Evolutionary conservation across 23 red algal genomes (phyloP).

Genomic region (Gracilaria domingensis): DNA sequence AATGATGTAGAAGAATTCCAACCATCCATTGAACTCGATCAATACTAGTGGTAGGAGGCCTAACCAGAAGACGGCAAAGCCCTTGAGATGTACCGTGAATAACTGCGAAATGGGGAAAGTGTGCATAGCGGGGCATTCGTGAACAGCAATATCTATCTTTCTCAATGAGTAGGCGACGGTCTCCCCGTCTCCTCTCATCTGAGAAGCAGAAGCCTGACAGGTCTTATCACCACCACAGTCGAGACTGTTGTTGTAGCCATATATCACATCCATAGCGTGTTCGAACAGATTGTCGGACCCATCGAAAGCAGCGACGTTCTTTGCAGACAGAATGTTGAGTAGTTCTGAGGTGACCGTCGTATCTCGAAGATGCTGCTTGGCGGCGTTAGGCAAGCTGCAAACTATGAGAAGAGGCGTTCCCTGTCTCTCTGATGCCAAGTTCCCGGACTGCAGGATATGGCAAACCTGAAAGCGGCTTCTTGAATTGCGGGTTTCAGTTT

Average conservation of each 20-base stretch:
- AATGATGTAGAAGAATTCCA: constrained; percentile 41
- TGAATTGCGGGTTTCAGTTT: constrained; percentile 7
- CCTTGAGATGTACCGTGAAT: constrained; percentile 46
- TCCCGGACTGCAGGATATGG: constrained; percentile 17
- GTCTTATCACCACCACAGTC: not conserved
- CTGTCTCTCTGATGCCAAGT: constrained; percentile 50
- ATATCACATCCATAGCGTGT: constrained; percentile 45
- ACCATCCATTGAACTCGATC: constrained; percentile 46
- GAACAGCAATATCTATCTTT: constrained; percentile 26
- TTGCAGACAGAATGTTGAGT: constrained; percentile 17
- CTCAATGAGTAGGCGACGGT: constrained; percentile 3
- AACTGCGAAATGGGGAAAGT: constrained; percentile 39
- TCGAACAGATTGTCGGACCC: constrained; percentile 21
- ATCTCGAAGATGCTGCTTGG: constrained; percentile 26
- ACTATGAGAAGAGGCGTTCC: constrained; percentile 33
- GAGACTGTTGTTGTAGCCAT: constrained; percentile 17
- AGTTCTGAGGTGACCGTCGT: constrained; percentile 29
- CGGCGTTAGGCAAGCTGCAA: constrained; percentile 40
- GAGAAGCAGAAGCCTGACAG: constrained; percentile 5
- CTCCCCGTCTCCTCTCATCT: not conserved
- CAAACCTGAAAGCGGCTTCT: constrained; percentile 19
- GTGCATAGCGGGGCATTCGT: constrained; percentile 51
- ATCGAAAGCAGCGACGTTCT: constrained; percentile 23
- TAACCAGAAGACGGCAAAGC: constrained; percentile 38
- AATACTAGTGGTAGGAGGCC: constrained; percentile 31